Evolutionary conservation across 2,329 filamentous ascomycete genomes (phyloP).

Genomic region (Hypomyces perniciosus): DNA sequence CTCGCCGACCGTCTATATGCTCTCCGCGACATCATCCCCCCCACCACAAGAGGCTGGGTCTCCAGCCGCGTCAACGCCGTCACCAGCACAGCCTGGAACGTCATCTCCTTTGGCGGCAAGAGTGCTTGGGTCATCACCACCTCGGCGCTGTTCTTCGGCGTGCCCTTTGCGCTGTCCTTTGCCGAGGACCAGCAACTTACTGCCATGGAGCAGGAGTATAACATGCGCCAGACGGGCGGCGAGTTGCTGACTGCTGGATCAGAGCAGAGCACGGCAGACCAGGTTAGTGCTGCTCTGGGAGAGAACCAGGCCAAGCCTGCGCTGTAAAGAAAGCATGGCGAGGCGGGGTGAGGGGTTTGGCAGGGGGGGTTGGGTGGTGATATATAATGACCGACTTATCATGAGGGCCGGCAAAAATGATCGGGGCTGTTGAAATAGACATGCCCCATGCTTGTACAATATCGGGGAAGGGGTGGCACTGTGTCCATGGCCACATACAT

Average conservation of each 20-base stretch:
- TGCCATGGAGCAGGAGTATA: conserved; percentile 97
- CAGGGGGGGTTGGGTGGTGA: neutral
- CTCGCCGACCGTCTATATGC: conserved; percentile 65
- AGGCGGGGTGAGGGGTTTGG: neutral
- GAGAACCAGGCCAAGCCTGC: conserved; percentile 42
- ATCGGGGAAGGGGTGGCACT: neutral
- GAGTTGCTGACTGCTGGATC: conserved; percentile 54
- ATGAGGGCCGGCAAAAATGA: neutral
- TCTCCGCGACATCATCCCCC: conserved; percentile 70
- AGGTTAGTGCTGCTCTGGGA: conserved; percentile 45
- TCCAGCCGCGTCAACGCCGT: conserved; percentile 55
- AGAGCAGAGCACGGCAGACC: conserved; percentile 41
- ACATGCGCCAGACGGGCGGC: conserved; percentile 86
- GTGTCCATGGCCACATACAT: neutral
- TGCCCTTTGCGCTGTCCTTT: conserved; percentile 89
- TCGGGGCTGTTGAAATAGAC: neutral
- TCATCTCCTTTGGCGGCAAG: conserved; percentile 71
- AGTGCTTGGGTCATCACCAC: conserved; percentile 87
- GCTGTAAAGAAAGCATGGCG: conserved; percentile 33
- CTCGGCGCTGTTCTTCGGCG: conserved; percentile 79
- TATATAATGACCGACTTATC: neutral
- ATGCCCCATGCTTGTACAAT: neutral
- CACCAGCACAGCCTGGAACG: conserved; percentile 41
- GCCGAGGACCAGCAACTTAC: conserved; percentile 94
- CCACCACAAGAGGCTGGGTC: conserved; percentile 63